Evolutionary conservation across 176 grass and related monocot genomes (phyloP), one percentile per base, ranked within the genome.

Genomic region (Neostapfia colusana): DNA sequence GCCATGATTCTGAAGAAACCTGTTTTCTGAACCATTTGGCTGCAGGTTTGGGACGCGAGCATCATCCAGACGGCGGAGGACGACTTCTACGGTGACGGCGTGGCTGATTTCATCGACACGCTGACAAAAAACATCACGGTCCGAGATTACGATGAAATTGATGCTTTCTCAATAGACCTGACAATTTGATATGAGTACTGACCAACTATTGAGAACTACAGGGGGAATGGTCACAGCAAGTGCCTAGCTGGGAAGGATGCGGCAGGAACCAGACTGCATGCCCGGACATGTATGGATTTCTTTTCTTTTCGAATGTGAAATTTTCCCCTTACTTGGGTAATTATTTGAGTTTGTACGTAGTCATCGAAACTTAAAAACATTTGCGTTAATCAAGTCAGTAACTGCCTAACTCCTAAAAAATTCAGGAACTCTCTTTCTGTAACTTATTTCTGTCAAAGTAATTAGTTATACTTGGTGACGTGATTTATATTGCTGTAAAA

Each of bases 201-300:
- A 69, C 10, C 34, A 16, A 40, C 31, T 7, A 9, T 7, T 46
- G 16, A 68, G 36, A 10, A 20, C 35, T 74, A 16, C 81, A 89
- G 91, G 84, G 84, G 62, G 78, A 56, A 17, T 93, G 91, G 91
- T 89, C 87, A 16, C 37, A 75, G 20, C 58, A 87, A 69, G 91
- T 90, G 71, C 31, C 34, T 34, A 51, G 62, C 73, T 89, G 87
- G 91, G 87, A 93, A n/a, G 39, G 16, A 48, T 93, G 91, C 69
- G 53, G 57, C 65, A 76, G 48, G 31, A 80, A 79, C 74, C 75
- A 76, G 26, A 79, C 69, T 20, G 67, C 78, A 21, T 93, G 91
- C 43, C 87, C 87, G 11, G 87, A 93, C 69, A 85, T 65, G 91
- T 93, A 73, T 62, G 77, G 0, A 6, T 25, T 65, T 0, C 41